Conservation (phyloP, 2,329 filamentous ascomycete species). For the Colletotrichum sp. region DNA sequence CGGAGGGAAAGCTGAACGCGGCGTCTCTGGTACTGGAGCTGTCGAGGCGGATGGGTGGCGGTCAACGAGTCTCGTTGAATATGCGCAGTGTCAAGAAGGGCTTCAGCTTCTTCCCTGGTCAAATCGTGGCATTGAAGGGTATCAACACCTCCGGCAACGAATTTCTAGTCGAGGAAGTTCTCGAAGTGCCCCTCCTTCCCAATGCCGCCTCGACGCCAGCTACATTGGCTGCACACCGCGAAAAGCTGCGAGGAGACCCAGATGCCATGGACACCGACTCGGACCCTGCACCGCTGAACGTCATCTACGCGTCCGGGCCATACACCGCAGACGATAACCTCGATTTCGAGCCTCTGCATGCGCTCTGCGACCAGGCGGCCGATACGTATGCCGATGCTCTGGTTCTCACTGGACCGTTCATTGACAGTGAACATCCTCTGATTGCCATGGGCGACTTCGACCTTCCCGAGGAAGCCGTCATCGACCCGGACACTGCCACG, state of each 20-base stretch:
- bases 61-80: constrained; percentile 80
- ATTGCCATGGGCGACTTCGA: constrained; percentile 83
- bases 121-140: constrained; percentile 87
- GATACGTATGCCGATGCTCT: constrained; percentile 79
- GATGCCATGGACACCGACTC: constrained; percentile 64
- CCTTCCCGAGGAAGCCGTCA: constrained; percentile 68
- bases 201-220: constrained; percentile 73
- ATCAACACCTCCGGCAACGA: constrained; percentile 86
- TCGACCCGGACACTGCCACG: constrained; percentile 80
- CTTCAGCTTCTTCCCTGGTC: constrained; percentile 91
- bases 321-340: constrained; percentile 94
- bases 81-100: constrained; percentile 62
- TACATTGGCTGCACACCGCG: constrained; percentile 71
- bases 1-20: constrained; percentile 85
- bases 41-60: constrained; percentile 82
- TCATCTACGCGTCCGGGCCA: constrained; percentile 83
- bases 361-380: constrained; percentile 79
- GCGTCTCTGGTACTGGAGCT: constrained; percentile 89
- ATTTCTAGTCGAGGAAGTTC: constrained; percentile 79
- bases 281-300: constrained; percentile 70
- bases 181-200: constrained; percentile 76
- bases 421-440: constrained; percentile 90
- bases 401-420: constrained; percentile 84
- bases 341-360: constrained; percentile 84
- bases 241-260: constrained; percentile 69